phyloP scores from a whole-genome alignment of 1,284 basidiomycete genomes.

The Trichosporon sp. region DNA sequence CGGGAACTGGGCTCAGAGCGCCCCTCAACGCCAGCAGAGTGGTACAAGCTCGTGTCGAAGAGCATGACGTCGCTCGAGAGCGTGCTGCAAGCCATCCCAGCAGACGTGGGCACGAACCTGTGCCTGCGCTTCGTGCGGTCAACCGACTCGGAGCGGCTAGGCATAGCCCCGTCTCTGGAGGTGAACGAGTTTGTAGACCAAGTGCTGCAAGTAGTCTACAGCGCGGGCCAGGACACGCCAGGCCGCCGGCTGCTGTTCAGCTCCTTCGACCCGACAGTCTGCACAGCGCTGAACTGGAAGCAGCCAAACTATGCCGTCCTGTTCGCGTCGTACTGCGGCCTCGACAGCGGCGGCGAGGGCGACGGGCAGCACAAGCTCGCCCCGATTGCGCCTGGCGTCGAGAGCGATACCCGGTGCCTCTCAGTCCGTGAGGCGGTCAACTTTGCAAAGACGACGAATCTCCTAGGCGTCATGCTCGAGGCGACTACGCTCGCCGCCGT shows the following conservation, averaged over 20 bases:
- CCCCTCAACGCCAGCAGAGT: conserved; percentile 52
- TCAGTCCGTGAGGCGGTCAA: conserved; percentile 88
- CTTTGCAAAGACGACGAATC: conserved; percentile 88
- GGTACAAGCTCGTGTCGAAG: conserved; percentile 55
- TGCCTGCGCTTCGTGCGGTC: conserved; percentile 62
- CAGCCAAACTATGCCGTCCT: conserved; percentile 99
- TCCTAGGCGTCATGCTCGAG: conserved; percentile 87
- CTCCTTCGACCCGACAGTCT: conserved; percentile 80
- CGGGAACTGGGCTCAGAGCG: conserved; percentile 46
- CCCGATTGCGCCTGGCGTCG: conserved; percentile 46
- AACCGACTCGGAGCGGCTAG: conserved; percentile 53
- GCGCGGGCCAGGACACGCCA: conserved; percentile 51
- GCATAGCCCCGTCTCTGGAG: conserved; percentile 55
- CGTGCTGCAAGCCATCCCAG: conserved; percentile 70
- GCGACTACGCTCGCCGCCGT: conserved; percentile 72
- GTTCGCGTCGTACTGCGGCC: conserved; percentile 81
- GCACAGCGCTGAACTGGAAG: conserved; percentile 84
- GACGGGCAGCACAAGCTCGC: conserved; percentile 25
- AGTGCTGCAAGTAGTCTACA: conserved; percentile 72
- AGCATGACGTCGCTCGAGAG: conserved; percentile 66
- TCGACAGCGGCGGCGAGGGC: conserved; percentile 45
- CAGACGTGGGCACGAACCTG: conserved; percentile 67
- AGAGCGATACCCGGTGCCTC: conserved; percentile 54
- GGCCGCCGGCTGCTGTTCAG: conserved; percentile 75
- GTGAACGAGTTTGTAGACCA: conserved; percentile 76